Percentiles rank a stretch among this genome's conserved stretches.
phyloP scores from a whole-genome alignment of 192 early-diverging fungal genomes.

The Hyaloraphidium curvatum region DNA sequence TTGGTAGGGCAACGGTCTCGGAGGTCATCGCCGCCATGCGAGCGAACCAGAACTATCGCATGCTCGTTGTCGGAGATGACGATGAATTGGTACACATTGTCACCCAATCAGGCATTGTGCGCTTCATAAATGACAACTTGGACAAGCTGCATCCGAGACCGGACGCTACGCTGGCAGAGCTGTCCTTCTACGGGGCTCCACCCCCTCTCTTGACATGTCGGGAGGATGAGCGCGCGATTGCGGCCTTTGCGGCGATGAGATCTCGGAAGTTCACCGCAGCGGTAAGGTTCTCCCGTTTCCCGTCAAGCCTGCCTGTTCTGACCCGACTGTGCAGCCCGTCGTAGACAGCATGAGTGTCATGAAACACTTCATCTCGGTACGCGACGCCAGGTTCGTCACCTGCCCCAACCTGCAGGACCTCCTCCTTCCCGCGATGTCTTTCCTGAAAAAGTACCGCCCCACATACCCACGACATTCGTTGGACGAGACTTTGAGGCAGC shows the following conservation, averaged over 20 bases:
- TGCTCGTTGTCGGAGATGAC: slow-evolving; percentile 5
- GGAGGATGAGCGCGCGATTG: slow-evolving; percentile 4
- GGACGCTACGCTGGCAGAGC: slow-evolving; percentile 9
- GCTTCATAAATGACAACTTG: slow-evolving; percentile 12
- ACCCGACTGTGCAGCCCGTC: too few species aligned
- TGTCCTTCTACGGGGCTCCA: slow-evolving; percentile 6
- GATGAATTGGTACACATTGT: slow-evolving; percentile 7
- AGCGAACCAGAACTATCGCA: not conserved
- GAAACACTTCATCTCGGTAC: slow-evolving; percentile 9
- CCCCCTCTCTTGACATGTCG: slow-evolving; percentile 8
- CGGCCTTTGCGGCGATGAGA: slow-evolving; percentile 8
- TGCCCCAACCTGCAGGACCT: not conserved
- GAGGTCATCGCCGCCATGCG: slow-evolving; percentile 4
- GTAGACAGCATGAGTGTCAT: not conserved
- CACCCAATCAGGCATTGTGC: slow-evolving; percentile 9
- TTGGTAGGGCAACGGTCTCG: not conserved
- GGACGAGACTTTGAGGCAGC: slow-evolving; percentile 10
- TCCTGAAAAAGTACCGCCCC: not conserved
- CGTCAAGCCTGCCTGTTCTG: too few species aligned
- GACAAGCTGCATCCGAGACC: slow-evolving; percentile 12
- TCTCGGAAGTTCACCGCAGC: slow-evolving; percentile 8
- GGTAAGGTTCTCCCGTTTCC: too few species aligned
- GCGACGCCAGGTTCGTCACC: slow-evolving; percentile 7
- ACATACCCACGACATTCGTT: slow-evolving; percentile 2
- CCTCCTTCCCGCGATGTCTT: slow-evolving; percentile 9